phyloP scores from a whole-genome alignment of 2,329 filamentous ascomycete genomes.

The Seiridium cupressi region DNA sequence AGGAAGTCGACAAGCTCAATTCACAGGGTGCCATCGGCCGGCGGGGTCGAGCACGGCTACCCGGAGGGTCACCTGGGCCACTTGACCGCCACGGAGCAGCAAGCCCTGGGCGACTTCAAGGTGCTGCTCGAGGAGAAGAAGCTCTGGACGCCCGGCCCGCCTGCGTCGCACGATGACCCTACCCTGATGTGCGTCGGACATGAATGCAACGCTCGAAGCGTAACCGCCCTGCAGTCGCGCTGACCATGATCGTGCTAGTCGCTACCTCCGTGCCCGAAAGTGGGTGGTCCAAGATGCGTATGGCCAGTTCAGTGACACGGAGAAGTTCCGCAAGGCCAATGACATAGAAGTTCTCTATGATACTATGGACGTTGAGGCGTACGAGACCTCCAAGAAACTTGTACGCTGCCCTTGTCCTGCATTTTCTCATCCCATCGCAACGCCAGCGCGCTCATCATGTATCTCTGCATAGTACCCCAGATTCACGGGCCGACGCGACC shows the following conservation, averaged over 20 bases:
- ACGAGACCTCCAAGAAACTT: slow-evolving; percentile 75
- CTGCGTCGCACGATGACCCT: slow-evolving; percentile 69
- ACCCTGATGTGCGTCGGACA: slow-evolving; percentile 60
- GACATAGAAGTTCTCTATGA: slow-evolving; percentile 77
- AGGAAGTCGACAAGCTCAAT: slow-evolving; percentile 17
- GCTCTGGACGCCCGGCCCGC: slow-evolving; percentile 56
- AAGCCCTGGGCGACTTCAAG: slow-evolving; percentile 72
- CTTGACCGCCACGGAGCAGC: slow-evolving; percentile 66
- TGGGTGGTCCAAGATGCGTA: slow-evolving; percentile 78
- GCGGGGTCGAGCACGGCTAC: slow-evolving; percentile 47
- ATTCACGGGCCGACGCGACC: slow-evolving; percentile 90
- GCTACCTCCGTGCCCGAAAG: slow-evolving; percentile 81
- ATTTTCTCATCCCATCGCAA: not conserved
- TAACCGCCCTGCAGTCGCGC: not conserved
- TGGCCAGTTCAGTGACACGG: slow-evolving; percentile 82
- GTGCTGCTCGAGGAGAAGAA: slow-evolving; percentile 61
- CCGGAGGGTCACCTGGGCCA: slow-evolving; percentile 80
- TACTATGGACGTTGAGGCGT: slow-evolving; percentile 81
- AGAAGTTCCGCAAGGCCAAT: slow-evolving; percentile 81
- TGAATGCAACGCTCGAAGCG: not conserved
- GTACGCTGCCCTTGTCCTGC: slow-evolving; percentile 36
- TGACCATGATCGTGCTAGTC: slow-evolving; percentile 47
- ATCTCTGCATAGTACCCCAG: slow-evolving; percentile 71
- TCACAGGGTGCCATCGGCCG: slow-evolving; percentile 29
- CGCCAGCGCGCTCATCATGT: not conserved